Evolutionary conservation across 148 eudicot species (phyloP), one percentile per base, ranked within the genome.

Genomic region (Rhododendron simsii): DNA sequence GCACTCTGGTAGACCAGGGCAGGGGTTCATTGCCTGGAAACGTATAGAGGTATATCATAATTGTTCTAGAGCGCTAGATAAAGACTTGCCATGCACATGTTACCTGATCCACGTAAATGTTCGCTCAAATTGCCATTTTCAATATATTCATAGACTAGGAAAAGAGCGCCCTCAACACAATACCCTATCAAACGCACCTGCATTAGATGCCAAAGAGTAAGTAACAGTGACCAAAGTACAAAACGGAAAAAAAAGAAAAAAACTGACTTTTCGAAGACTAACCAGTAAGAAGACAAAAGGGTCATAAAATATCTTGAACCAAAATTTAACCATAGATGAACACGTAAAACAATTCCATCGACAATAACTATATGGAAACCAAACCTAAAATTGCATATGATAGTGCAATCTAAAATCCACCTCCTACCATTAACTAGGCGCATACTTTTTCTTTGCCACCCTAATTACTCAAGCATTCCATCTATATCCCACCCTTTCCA

Each of bases 121-220:
- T 94, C 89, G 86, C 94, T 91, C 84, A 94, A 93, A 86, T 85
- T 92, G 67, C 96, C 96, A 91, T 94, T 93, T 82, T 92, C 95
- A 59, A 94, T 88, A 84, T 83, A 94, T 80, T 94, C 96, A 86
- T 94, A 94, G 37, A 93, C 95, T 44, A 94, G 88, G 82, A 93
- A 92, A 84, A 94, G 93, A 59, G 92, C 93, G 33, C 79, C 88
- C 83, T 91, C 93, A 33, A 92, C 92, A 84, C 94, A 94, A 86
- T 92, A 94, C 75, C 96, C 96, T 84, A 94, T 93, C 87, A 94
- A 89, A 85, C 95, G 95, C 81, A 94, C 95, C 96, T 94, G 92
- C 87, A 91, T n/a, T 80, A 69, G 28, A 41, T 33, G 77, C 26
- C 20, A 81, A 59, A 30, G 67, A 57, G 18, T 20, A n/a, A 41